Evolutionary conservation across 2,329 filamentous ascomycete genomes (phyloP), one percentile per base, ranked within the genome.

Genomic region (Chrysosporium keratinophilum): DNA sequence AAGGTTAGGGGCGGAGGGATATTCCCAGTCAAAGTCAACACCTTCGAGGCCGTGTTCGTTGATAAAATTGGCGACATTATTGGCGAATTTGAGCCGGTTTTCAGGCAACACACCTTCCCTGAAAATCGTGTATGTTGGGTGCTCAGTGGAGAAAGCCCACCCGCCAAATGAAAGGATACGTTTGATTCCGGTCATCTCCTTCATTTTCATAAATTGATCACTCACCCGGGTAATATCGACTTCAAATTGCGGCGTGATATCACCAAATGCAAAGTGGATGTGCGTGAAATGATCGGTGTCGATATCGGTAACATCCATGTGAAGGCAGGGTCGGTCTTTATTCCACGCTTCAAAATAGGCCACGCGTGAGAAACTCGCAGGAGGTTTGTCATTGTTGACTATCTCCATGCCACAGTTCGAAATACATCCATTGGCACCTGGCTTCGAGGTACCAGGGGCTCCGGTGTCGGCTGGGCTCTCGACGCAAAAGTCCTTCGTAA

Each of bases 401-500:
- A 51, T 43, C 3, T 51, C 39, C 9, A n/a, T 43, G 2, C 49
- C 49, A 17, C 49, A 51, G 28, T 51, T 51, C 39, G 65, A 71
- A 44, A 75, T 70, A 56, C 70, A 71, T 14, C 69, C 69, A 55
- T 70, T 64, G 3, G 57, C 62, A 1, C 67, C 66, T 5, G 59
- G 55, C 15, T 57, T 41, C 3, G 67, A 33, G 9, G 37, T 35
- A 15, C 48, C 48, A n/a, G 48, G 48, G 15, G 59, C 58, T 1
- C 69, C 68, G 0, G 62, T 68, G 1, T 45, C 34, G 19, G 46
- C 31, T 15, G 41, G 23, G 3, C 58, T 56, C 1, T 63, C 53
- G 15, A 59, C 63, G 61, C 75, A 78, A 58, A 76, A 76, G 11
- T 74, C 73, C 0, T 59, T 57, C 0, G 71, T 73, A 1, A 67